Evolutionary conservation across 495 filamentous ascomycete genomes (phyloP).

Genomic region (Annulohypoxylon moriforme): DNA sequence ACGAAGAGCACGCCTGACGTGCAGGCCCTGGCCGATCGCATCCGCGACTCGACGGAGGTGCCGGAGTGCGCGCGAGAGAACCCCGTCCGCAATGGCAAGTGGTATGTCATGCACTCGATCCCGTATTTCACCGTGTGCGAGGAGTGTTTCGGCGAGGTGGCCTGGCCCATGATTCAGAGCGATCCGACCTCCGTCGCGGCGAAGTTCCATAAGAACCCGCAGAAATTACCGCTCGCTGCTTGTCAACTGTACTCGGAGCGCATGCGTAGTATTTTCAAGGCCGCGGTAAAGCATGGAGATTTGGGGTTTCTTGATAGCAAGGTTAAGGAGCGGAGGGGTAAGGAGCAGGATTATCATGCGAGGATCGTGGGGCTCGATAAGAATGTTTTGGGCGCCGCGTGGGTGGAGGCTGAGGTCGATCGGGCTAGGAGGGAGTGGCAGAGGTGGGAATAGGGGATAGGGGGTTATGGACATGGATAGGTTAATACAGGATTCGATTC

Average conservation of each 20-base stretch:
- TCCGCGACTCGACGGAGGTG: conserved; percentile 49
- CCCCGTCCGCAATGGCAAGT: conserved; percentile 44
- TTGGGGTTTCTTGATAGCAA: conserved; percentile 62
- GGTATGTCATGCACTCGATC: conserved; percentile 55
- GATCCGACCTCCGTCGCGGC: conserved; percentile 62
- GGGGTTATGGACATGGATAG: no score
- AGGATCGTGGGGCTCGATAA: conserved; percentile 50
- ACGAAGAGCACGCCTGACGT: conserved; percentile 50
- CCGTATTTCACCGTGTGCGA: conserved; percentile 58
- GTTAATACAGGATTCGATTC: not conserved
- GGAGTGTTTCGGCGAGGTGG: conserved; percentile 72
- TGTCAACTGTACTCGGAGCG: conserved; percentile 81
- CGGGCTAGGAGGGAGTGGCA: conserved; percentile 66
- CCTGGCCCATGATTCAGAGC: conserved; percentile 71
- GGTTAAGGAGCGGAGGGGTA: conserved; percentile 58
- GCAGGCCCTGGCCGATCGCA: conserved; percentile 49
- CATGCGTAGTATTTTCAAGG: conserved; percentile 74
- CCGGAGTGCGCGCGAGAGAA: conserved; percentile 53
- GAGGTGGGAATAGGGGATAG: conserved; percentile 60
- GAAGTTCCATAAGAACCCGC: conserved; percentile 65
- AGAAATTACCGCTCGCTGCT: conserved; percentile 61
- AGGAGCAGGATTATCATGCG: conserved; percentile 46
- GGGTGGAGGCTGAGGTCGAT: conserved; percentile 60
- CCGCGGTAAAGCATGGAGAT: conserved; percentile 69
- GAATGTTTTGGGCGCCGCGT: conserved; percentile 57